Conservation (phyloP, 495 filamentous ascomycete genomes). For the Penicillium desertorum region DNA sequence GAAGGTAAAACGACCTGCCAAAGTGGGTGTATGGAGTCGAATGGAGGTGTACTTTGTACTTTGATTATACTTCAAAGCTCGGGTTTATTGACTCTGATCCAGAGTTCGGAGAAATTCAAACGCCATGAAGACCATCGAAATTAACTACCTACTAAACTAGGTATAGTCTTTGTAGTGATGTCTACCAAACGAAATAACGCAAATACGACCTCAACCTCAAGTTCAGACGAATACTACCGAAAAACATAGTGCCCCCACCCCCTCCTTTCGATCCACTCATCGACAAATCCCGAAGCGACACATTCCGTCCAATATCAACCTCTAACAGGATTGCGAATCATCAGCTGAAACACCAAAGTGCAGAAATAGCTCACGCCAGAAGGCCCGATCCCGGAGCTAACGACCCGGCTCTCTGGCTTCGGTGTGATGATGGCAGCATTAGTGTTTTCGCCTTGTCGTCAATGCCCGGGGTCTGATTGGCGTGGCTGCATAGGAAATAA, state of each 20-base stretch:
- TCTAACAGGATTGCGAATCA: background rate
- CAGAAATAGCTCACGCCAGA: slow-evolving; percentile 7
- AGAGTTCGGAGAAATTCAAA: slow-evolving; percentile 14
- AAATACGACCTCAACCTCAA: background rate
- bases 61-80: background rate
- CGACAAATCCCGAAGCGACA: background rate
- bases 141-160: background rate
- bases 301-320: background rate
- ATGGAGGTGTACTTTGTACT: background rate
- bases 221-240: background rate
- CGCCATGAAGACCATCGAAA: background rate
- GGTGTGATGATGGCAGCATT: slow-evolving; percentile 28
- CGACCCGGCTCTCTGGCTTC: slow-evolving; percentile 18
- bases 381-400: slow-evolving; percentile 18
- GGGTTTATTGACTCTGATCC: background rate
- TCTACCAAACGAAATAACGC: background rate
- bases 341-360: slow-evolving; percentile 3
- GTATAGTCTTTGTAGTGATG: background rate
- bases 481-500: background rate
- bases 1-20: background rate
- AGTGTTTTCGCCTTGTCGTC: slow-evolving; percentile 16
- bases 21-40: background rate
- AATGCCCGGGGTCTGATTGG: slow-evolving; percentile 21
- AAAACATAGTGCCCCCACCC: background rate
- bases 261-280: background rate